Evolutionary conservation across 2,329 filamentous ascomycete genomes (phyloP), one percentile per base, ranked within the genome.

Genomic region (Cadophora gregata): DNA sequence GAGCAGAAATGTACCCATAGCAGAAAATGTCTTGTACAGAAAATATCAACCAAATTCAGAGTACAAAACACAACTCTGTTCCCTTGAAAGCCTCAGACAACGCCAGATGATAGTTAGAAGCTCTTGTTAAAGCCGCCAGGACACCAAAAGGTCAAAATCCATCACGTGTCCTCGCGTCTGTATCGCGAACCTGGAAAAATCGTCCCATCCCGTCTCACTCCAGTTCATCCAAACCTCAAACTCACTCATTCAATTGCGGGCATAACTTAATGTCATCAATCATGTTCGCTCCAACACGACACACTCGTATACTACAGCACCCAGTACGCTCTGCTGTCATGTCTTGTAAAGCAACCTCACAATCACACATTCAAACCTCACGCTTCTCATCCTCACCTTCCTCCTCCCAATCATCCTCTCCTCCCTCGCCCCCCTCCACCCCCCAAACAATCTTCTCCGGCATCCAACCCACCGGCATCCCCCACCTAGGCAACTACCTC

Each of bases 401-500:
- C 47, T 25, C 58, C 27, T 36, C 31, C 59, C 58, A 50, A 45
- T 42, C 31, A 45, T 58, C 50, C 21, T 24, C 62, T 12, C n/a
- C 53, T n/a, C 45, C 24, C 16, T 50, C 38, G 19, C 48, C 45
- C 59, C 14, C 33, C 27, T 14, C 67, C 21, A 59, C 63, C 25
- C 45, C 69, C 4, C 75, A 83, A 64, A 83, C 90, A 67, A 87
- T 98, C 75, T 97, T 99, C 82, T 98, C 96, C 3, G 96, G 94
- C 62, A 99, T 99, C 73, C 96, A 99, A 79, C 96, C 96, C 21
- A 99, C 96, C 0, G 96, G 95, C 42, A 85, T 96, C 27, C 96
- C 96, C 16, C 96, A 99, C 78, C 81, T 99, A 33, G 96, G 96
- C 64, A 99, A 99, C 80, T 99, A 97, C 79, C 85, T 97, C 12